Evolutionary conservation across 805 yeast genomes (phyloP).

Genomic region (Kluyveromyces dobzhanskii): DNA sequence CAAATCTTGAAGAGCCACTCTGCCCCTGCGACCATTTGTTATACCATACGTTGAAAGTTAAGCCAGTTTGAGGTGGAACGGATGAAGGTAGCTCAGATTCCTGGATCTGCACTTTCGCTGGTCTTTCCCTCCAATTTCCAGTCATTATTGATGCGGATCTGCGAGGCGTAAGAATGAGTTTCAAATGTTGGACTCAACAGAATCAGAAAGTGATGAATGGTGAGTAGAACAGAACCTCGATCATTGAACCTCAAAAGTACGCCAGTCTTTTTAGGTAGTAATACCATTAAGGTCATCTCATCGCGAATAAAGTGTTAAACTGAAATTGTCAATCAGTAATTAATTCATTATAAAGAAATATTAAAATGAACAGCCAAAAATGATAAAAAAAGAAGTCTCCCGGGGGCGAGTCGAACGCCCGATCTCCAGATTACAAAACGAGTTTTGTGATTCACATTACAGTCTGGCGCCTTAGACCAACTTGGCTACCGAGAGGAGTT

Average conservation of each 20-base stretch:
- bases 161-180: no score
- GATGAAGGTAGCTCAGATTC: constrained; percentile 45
- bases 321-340: no score
- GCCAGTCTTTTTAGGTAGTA: no score
- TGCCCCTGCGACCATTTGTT: constrained; percentile 66
- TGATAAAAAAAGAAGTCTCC: constrained; percentile 28
- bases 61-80: constrained; percentile 73
- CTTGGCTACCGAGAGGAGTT: constrained; percentile 36
- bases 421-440: constrained; percentile 36
- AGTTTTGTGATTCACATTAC: constrained; percentile 23
- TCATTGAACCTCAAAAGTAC: no score
- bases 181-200: no score
- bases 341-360: no score
- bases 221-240: no score
- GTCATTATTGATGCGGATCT: neutral
- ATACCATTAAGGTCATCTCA: no score
- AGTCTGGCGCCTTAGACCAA: constrained; percentile 40
- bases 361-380: no score
- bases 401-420: constrained; percentile 47
- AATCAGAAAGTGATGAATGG: no score
- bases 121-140: constrained; percentile 26
- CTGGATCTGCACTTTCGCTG: constrained; percentile 72
- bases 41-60: constrained; percentile 81
- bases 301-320: no score
- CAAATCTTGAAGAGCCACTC: constrained; percentile 34